Conservation (phyloP, 108 stramenopile genomes). For the Skeletonema marinoi region DNA sequence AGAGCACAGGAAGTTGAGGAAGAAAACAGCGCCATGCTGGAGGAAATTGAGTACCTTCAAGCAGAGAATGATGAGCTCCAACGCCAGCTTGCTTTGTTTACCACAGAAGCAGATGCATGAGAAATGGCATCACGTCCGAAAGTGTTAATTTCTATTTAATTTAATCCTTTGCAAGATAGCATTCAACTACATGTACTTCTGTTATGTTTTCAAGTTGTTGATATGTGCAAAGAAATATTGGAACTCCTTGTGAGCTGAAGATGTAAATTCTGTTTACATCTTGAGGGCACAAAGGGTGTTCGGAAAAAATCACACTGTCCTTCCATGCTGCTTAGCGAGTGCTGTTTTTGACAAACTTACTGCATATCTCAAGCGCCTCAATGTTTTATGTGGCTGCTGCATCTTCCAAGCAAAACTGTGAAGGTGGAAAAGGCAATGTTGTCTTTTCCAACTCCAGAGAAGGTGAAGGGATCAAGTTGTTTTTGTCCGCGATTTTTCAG, state of each 20-base stretch:
- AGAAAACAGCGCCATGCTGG: slow-evolving; percentile 61
- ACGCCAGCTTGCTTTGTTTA: slow-evolving; percentile 1
- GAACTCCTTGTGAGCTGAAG: background rate
- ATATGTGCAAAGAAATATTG: background rate
- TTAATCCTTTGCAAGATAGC: background rate
- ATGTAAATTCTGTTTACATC: background rate
- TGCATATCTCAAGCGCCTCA: background rate
- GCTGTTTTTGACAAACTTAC: background rate
- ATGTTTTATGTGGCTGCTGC: background rate
- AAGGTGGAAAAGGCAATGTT: background rate
- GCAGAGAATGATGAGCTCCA: slow-evolving; percentile 49
- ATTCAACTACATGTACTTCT: background rate
- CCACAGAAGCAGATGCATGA: background rate
- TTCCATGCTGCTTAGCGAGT: background rate
- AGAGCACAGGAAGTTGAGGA: slow-evolving; percentile 49
- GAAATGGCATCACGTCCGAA: background rate
- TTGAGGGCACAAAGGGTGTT: background rate
- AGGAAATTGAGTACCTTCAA: slow-evolving; percentile 50
- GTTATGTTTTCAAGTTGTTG: background rate
- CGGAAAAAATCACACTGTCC: background rate
- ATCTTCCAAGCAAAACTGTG: background rate
- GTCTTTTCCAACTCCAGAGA: background rate
- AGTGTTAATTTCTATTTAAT: background rate
- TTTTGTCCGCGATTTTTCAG: background rate
- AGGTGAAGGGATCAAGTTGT: background rate